Evolutionary conservation across 352 stramenopile genomes (phyloP), one percentile per base, ranked within the genome.

Genomic region (Globisporangium paroecandrum): DNA sequence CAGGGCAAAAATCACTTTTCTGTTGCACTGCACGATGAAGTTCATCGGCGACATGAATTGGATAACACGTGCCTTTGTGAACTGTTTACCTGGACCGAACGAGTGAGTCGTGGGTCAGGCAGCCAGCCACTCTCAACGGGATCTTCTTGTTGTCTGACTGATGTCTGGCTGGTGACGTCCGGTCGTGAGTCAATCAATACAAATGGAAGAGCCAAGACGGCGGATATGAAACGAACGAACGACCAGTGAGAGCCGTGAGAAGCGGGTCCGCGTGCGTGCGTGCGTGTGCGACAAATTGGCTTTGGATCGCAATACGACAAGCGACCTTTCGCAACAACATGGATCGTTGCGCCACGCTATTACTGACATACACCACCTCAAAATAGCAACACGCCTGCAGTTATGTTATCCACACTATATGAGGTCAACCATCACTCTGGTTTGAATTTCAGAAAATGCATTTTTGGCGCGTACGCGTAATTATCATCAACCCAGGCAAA

Each of bases 401-500:
- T 20, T 24, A 55, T 13, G 47, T 55, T 4, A 4, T 13, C 0
- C 5, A 55, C 47, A 55, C 47, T 55, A 27, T 43, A 15, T 43
- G 1, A 43, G 12, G 2, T 0, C 1, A 43, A 15, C 36, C 9
- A 43, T 27, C 46, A 54, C 46, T 54, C 46, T 54, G 46, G n/a
- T 54, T 54, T 54, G 47, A 54, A 54, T 54, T 54, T 27, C 47
- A 54, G 18, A 43, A 15, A 43, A 46, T 18, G 38, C 10, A 20
- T 46, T 34, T 59, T 59, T 59, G n/a, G 54, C 47, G 54, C 54
- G 54, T 27, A 49, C 1, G 38, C 38, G 13, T 43, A 43, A 43
- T 47, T 47, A 20, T 20, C 38, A 47, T 20, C 38, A 20, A 13
- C 13, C 13, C 13, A 8, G 5, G 38, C 4, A 47, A 18, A 49